phyloP scores from a whole-genome alignment of 2,329 filamentous ascomycete genomes.

The Cadophora sp. region DNA sequence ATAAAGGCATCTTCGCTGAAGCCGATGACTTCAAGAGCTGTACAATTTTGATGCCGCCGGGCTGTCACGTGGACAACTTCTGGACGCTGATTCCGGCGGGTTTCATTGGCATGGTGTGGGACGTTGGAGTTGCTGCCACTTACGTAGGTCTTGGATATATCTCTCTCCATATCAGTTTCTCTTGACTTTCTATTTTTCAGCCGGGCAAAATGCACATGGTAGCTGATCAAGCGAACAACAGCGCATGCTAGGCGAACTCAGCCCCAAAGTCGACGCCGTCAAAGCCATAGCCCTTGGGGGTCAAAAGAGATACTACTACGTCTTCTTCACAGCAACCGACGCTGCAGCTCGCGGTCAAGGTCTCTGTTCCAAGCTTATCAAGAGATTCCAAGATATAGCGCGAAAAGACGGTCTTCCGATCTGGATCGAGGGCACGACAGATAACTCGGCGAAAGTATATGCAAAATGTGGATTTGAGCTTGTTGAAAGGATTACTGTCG shows the following conservation, averaged over 20 bases:
- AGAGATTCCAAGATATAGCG: conserved; percentile 25
- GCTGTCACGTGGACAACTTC: conserved; percentile 29
- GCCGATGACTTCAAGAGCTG: conserved; percentile 29
- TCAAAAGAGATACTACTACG: conserved; percentile 31
- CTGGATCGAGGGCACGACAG: conserved; percentile 35
- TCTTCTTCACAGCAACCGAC: conserved; percentile 33
- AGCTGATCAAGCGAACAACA: conserved; percentile 4
- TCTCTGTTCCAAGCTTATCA: conserved; percentile 26
- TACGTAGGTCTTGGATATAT: neutral
- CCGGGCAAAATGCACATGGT: neutral
- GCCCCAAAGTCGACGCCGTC: conserved; percentile 18
- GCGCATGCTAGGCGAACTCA: conserved; percentile 32
- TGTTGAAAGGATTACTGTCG: conserved; percentile 29
- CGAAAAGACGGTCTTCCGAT: conserved; percentile 27
- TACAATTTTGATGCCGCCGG: conserved; percentile 31
- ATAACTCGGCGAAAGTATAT: conserved; percentile 27
- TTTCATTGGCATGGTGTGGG: conserved; percentile 31
- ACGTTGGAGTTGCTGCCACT: conserved; percentile 24
- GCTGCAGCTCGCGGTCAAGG: conserved; percentile 23
- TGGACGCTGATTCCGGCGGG: conserved; percentile 32
- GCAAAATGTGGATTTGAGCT: conserved; percentile 31
- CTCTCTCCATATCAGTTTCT: no score
- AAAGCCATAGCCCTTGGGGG: conserved; percentile 23
- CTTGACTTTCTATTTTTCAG: neutral
- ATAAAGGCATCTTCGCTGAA: conserved; percentile 30